A percentile compares a stretch with the other conserved stretches of the same genome.
phyloP scores from a whole-genome alignment of 1,139 yeast genomes.

The Candida tunisiensis region DNA sequence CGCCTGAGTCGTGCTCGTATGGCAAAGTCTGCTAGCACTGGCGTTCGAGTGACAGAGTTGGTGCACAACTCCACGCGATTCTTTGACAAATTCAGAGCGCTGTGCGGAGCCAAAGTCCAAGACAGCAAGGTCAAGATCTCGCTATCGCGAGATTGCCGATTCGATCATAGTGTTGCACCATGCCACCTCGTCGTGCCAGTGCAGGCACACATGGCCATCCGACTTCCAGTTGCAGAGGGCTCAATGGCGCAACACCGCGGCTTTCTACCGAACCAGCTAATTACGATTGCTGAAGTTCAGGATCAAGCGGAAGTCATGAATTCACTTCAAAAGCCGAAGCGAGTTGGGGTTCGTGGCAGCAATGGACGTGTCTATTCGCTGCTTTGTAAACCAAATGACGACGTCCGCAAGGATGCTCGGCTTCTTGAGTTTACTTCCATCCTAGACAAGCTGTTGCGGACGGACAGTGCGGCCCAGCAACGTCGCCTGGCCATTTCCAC shows the following conservation, averaged over 20 bases:
- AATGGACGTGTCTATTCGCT: constrained; percentile 58
- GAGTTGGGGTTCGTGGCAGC: constrained; percentile 59
- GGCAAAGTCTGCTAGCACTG: no score
- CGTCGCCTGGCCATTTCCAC: constrained; percentile 58
- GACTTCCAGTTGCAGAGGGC: constrained; percentile 31
- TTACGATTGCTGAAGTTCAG: constrained; percentile 28
- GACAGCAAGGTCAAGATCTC: no score
- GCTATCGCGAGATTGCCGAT: constrained; percentile 23
- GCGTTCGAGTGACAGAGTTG: no score
- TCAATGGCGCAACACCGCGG: no score
- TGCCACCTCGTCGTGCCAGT: constrained; percentile 71
- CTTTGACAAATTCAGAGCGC: no score
- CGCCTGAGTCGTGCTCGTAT: no score
- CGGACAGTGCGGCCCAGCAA: constrained; percentile 56
- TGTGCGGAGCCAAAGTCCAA: no score
- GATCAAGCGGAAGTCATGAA: constrained; percentile 51
- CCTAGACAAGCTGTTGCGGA: constrained; percentile 54
- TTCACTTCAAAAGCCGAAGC: constrained; percentile 79
- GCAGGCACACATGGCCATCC: constrained; percentile 51
- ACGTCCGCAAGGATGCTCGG: constrained; percentile 88
- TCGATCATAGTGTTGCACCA: constrained; percentile 35
- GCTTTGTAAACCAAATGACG: constrained; percentile 77
- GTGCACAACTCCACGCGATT: no score
- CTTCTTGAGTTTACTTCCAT: constrained; percentile 85
- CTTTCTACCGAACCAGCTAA: no score